Base-by-base conservation (phyloP, 306 rosid genomes). In the Lupinus albus region DNA sequence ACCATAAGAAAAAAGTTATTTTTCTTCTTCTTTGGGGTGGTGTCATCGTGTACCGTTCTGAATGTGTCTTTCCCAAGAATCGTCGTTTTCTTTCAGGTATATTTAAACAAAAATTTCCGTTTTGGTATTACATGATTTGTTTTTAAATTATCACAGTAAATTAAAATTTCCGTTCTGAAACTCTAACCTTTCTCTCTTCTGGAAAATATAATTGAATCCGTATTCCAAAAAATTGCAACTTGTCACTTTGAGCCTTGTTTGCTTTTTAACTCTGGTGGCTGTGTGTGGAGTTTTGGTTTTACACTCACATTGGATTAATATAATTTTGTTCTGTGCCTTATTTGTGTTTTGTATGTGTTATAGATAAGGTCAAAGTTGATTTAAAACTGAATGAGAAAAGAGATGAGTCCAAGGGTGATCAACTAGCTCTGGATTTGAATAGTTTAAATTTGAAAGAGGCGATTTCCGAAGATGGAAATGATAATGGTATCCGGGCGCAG, bases 341-440 rank as follows among this genome's bases (percentile, higher is more conserved):
- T 18, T 61, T 71, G 64, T 49, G 4, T 57, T 30, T 17, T 79
- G 51, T 68, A 35, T 61, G 52, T 47, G 7, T 16, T 68, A 25
- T 68, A 88, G 92, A 82, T 32, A 61, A 77, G 35, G 68, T 45
- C 36, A 81, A 76, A 75, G 78, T 68, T 30, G 84, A 69, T 72
- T 62, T 78, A 28, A 79, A 73, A 56, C 69, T 54, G 65, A 70
- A 63, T 60, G 81, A 59, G 17, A 80, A 70, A 53, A 83, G 82
- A 20, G 78, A 56, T 13, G 63, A 35, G 48, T 71, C 83, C 50
- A 84, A 86, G 78, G 79, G 78, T 50, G 89, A 86, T 67, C 97
- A 88, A 49, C 83, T 88, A 38, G 63, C 87, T 51, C 78, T 74
- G 47, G 97, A 91, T 38, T 84, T 78, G 60, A 82, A 75, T 82